These are phyloP conservation scores for Tetrapyrgos nigripes DNA, from an alignment of 1,284 basidiomycete genomes.

Conservation along the genomic window DNA sequence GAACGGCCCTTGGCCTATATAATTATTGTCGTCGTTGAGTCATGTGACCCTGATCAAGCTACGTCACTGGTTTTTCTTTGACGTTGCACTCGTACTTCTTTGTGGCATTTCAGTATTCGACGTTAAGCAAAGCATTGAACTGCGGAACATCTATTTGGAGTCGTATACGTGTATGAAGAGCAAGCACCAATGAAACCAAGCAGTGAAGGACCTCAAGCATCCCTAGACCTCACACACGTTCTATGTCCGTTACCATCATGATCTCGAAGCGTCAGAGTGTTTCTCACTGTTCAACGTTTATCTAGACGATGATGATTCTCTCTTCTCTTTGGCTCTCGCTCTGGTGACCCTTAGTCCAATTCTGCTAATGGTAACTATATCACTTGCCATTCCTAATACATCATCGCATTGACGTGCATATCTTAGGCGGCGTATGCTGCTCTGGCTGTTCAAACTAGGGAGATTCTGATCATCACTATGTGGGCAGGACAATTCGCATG, in stretches of 20 bases:
- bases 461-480: conserved; percentile 81
- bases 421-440: conserved; percentile 79
- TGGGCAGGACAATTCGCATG: conserved; percentile 82
- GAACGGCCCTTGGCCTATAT: too few species aligned
- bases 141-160: too few species aligned
- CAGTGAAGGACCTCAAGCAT: conserved; percentile 36
- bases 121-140: too few species aligned
- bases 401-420: conserved; percentile 5
- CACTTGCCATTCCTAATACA: neutral
- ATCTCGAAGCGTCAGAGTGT: neutral
- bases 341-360: conserved; percentile 79
- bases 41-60: too few species aligned
- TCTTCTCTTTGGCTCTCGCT: conserved; percentile 67
- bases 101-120: too few species aligned
- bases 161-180: neutral
- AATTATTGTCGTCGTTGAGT: neutral
- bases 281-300: conserved; percentile 15
- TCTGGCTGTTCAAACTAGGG: conserved; percentile 77
- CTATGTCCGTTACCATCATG: conserved; percentile 52
- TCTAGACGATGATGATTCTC: conserved; percentile 71
- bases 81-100: too few species aligned
- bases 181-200: neutral
- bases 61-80: too few species aligned
- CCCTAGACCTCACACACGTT: conserved; percentile 73
- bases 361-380: conserved; percentile 72